Conservation (phyloP, 176 grass and related monocot species). For the Neostapfia colusana region DNA sequence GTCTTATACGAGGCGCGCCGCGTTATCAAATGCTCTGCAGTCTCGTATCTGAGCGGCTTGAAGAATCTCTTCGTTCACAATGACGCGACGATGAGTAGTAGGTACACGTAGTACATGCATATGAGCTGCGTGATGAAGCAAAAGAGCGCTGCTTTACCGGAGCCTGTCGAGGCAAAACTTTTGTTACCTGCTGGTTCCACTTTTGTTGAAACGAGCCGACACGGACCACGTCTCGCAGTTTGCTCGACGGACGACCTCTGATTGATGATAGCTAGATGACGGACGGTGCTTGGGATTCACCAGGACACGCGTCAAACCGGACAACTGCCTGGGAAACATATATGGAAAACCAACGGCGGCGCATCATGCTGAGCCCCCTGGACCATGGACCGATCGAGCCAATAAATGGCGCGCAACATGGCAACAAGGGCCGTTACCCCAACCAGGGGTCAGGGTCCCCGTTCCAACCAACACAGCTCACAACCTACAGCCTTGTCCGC, state of each 20-base stretch:
- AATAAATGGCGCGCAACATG: constrained; percentile 26
- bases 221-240: not conserved
- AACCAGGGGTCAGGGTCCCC: not conserved
- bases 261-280: no score
- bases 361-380: not conserved
- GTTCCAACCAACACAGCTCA: constrained; percentile 22
- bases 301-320: not conserved
- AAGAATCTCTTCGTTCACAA: not conserved
- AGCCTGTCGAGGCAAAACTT: no score
- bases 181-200: no score
- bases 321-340: not conserved
- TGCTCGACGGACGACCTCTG: no score
- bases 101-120: no score
- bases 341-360: not conserved
- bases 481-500: constrained; percentile 17
- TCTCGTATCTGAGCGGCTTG: not conserved
- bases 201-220: not conserved
- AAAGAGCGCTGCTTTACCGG: not conserved
- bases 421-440: constrained; percentile 6
- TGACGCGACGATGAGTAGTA: not conserved
- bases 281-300: not conserved
- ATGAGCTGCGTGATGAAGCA: not conserved
- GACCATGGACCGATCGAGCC: not conserved
- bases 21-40: not conserved
- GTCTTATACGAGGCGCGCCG: not conserved